Conservation (phyloP, 2,329 filamentous ascomycete genomes). For the Oidium heveae region DNA sequence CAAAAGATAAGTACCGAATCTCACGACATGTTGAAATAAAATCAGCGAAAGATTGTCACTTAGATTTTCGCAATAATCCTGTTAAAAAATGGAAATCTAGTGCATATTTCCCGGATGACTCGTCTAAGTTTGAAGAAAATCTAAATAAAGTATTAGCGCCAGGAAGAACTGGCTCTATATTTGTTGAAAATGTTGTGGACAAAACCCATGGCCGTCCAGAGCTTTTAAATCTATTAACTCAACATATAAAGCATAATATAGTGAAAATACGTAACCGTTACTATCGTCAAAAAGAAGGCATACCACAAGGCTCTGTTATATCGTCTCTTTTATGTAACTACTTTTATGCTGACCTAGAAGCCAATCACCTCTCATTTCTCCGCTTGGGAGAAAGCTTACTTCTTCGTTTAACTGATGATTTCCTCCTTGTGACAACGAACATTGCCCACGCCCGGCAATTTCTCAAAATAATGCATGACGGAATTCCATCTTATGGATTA, state of each 20-base stretch:
- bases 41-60: conserved; percentile 15
- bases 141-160: conserved; percentile 12
- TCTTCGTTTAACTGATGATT: conserved; percentile 74
- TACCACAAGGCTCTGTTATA: conserved; percentile 77
- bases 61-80: conserved; percentile 6
- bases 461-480: conserved; percentile 54
- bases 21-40: conserved; percentile 51
- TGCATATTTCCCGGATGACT: conserved; percentile 10
- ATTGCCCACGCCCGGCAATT: conserved; percentile 42
- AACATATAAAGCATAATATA: conserved; percentile 67
- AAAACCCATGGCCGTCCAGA: conserved; percentile 28
- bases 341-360: conserved; percentile 79
- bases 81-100: conserved; percentile 11
- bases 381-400: conserved; percentile 33
- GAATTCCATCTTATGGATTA: conserved; percentile 59
- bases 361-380: conserved; percentile 41
- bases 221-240: conserved; percentile 42
- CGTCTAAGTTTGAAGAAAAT: conserved; percentile 11
- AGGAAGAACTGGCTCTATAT: conserved; percentile 36
- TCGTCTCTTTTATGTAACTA: conserved; percentile 80
- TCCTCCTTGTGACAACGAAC: conserved; percentile 61
- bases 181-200: conserved; percentile 42
- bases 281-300: conserved; percentile 69
- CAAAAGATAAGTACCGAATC: conserved; percentile 39
- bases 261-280: conserved; percentile 73